Conservation (phyloP, 495 filamentous ascomycete species). For the Aspergillus hancockii region DNA sequence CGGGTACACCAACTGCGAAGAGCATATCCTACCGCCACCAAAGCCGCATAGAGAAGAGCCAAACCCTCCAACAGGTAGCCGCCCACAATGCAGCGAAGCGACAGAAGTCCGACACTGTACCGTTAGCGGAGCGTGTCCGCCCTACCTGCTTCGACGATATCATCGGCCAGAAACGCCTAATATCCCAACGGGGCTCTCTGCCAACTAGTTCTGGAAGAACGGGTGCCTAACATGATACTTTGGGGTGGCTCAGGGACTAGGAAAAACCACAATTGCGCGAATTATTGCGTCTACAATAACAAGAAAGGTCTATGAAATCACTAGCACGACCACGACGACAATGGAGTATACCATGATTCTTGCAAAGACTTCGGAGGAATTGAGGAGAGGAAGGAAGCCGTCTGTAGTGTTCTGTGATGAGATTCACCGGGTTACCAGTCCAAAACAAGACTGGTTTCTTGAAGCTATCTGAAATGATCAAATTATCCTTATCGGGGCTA, state of each 20-base stretch:
- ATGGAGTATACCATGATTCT: constrained; percentile 95
- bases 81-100: constrained; percentile 34
- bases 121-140: constrained; percentile 92
- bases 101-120: constrained; percentile 56
- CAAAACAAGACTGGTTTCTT: constrained; percentile 93
- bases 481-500: constrained; percentile 89
- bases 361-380: constrained; percentile 76
- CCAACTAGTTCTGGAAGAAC: constrained; percentile 82
- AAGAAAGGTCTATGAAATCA: constrained; percentile 90
- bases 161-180: constrained; percentile 87
- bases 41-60: too few species aligned
- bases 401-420: constrained; percentile 98
- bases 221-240: constrained; percentile 90
- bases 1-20: too few species aligned
- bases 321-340: constrained; percentile 85
- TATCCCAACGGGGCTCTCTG: constrained; percentile 78
- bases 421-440: constrained; percentile 90
- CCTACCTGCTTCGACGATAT: constrained; percentile 82
- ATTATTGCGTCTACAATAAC: constrained; percentile 81
- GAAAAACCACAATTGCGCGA: constrained; percentile 96
- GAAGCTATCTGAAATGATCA: constrained; percentile 89
- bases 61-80: constrained; percentile 74
- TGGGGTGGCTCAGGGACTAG: constrained; percentile 94
- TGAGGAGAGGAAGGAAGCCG: constrained; percentile 76
- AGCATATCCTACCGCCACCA: too few species aligned